Base-by-base conservation (phyloP, 441 rosid species). In the Erodium texanum region DNA sequence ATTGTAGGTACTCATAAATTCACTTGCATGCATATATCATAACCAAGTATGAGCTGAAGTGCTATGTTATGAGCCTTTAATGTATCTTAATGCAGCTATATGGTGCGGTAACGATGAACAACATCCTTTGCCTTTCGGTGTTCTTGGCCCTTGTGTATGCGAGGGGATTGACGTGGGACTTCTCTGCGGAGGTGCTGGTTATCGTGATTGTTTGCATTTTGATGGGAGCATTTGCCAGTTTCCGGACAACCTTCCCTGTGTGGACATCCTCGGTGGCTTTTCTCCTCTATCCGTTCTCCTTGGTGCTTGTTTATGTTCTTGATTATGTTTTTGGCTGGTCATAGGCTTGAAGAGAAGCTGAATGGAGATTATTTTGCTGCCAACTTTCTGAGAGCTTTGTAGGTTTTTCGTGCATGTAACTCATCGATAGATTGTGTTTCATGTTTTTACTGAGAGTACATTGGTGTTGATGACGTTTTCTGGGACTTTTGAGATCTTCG, bases 151-250 rank as follows among this genome's bases (percentile, higher is more conserved):
- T 93, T 3, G 93, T 93, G 22, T 93, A 89, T 61, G n/a, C 68
- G 2, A 74, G 98, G 74, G 98, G 85, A 48, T 77, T 93, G 67
- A 85, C 88, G 41, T 93, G 98, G 98, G 91, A 93, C 86, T 93
- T 90, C 73, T 77, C 97, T 23, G 58, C 96, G 0, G 96, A 93
- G 81, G 97, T 93, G 75, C 71, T 81, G 56, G 86, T 91, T 48
- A 91, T 93, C 68, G 75, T 91, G 58, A 83, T 93, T 0, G 96
- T 89, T 18, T 90, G 97, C 76, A 0, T 91, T 0, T 81, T 91
- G 77, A 93, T 89, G 98, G 89, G 90, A 0, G 66, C 68, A 45
- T 90, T 90, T 56, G 93, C 80, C 23, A 90, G 98, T 73, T 87
- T 89, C 84, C 89, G 92, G n/a, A 78, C 86, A 38, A 85, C 86